Conservation (phyloP, 306 rosid species). For the Luffa acutangula region DNA sequence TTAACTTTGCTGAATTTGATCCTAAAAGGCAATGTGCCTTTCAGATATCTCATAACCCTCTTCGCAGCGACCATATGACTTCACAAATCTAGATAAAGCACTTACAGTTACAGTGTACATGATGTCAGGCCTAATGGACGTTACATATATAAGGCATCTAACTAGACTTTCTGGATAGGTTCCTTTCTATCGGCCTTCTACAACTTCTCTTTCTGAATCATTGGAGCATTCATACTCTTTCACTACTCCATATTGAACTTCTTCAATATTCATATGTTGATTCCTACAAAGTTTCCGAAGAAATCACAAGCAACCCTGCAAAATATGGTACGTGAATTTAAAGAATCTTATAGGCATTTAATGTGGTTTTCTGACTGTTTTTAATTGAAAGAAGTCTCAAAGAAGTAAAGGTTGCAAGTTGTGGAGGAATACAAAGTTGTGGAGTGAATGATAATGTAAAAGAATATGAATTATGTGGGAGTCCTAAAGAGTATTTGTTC, state of each 20-base stretch:
- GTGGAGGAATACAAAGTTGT: conserved; percentile 54
- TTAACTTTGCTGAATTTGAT: background rate
- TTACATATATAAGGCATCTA: too few species aligned
- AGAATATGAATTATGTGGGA: conserved; percentile 29
- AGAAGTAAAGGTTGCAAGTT: conserved; percentile 39
- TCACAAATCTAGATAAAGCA: too few species aligned
- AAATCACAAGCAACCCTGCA: background rate
- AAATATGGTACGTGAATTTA: background rate
- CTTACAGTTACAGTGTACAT: too few species aligned
- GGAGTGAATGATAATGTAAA: conserved; percentile 34
- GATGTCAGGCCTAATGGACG: too few species aligned
- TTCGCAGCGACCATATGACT: too few species aligned
- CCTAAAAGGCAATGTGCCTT: background rate
- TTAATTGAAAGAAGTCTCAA: conserved; percentile 22
- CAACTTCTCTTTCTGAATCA: too few species aligned
- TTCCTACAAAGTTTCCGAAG: background rate
- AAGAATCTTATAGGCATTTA: background rate
- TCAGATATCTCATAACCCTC: too few species aligned
- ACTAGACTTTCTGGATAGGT: too few species aligned
- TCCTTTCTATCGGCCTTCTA: too few species aligned
- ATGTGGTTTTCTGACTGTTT: background rate
- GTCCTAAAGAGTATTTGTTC: conserved; percentile 22
- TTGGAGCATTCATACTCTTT: too few species aligned
- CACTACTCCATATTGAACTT: too few species aligned
- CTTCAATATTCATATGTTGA: background rate